phyloP scores from a whole-genome alignment of 306 rosid species.

The Datisca glomerata region DNA sequence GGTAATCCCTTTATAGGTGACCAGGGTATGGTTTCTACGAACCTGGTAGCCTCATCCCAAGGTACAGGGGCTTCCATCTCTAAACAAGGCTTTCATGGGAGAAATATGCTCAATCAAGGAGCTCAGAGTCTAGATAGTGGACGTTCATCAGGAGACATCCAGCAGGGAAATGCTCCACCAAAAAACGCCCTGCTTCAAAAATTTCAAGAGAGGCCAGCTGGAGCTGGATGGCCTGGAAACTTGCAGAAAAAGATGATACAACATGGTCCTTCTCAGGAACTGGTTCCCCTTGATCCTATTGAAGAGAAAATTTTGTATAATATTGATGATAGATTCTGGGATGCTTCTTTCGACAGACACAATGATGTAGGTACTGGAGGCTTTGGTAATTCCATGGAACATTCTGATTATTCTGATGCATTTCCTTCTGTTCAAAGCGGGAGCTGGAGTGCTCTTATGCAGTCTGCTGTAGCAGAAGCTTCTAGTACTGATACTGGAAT shows the following conservation, averaged over 20 bases:
- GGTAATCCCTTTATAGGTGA: conserved; percentile 25
- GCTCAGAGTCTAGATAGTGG: conserved; percentile 22
- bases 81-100: conserved; percentile 31
- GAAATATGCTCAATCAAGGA: conserved; percentile 24
- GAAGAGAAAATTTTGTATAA: conserved; percentile 44
- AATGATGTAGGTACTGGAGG: conserved; percentile 26
- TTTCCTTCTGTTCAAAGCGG: conserved; percentile 39
- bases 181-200: conserved; percentile 19
- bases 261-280: conserved; percentile 22
- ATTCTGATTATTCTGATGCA: conserved; percentile 16
- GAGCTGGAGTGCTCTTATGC: conserved; percentile 63
- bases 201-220: conserved; percentile 23
- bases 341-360: conserved; percentile 19
- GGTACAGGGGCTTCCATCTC: conserved; percentile 16
- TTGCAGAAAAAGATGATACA: conserved; percentile 23
- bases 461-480: conserved; percentile 58
- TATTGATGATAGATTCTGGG: conserved; percentile 35
- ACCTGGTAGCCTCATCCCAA: conserved; percentile 23
- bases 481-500: conserved; percentile 48
- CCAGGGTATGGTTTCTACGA: conserved; percentile 20
- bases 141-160: conserved; percentile 21
- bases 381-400: conserved; percentile 19
- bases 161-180: conserved; percentile 20
- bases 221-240: conserved; percentile 28
- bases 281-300: conserved; percentile 44